Percentiles rank a stretch among this genome's conserved stretches.
Evolutionary conservation across 108 stramenopile species (phyloP).

Genomic region (Heterococcus sp.): DNA sequence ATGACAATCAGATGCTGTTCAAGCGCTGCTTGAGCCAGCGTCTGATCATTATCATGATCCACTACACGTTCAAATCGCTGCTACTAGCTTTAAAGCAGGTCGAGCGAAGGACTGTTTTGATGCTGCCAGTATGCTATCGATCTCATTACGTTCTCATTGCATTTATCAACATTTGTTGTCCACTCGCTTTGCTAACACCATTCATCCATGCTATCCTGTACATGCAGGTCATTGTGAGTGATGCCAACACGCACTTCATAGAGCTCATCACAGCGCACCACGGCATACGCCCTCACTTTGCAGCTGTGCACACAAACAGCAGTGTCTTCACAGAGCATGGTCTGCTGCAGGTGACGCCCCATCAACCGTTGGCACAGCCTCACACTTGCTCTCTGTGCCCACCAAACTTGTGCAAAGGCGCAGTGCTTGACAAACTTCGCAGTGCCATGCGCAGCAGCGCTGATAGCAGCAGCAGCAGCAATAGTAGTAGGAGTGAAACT

Average conservation of each 20-base stretch:
- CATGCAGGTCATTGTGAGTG: constrained; percentile 13
- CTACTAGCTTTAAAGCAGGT: neutral
- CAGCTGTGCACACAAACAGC: constrained; percentile 21
- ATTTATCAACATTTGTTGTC: too few species aligned
- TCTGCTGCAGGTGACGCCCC: constrained; percentile 10
- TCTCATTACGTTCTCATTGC: too few species aligned
- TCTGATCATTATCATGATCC: too few species aligned
- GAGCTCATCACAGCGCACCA: constrained; percentile 19
- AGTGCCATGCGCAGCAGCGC: too few species aligned
- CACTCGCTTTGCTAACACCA: neutral
- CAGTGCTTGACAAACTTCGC: neutral
- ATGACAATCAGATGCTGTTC: neutral
- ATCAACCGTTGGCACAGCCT: neutral
- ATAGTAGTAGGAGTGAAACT: too few species aligned
- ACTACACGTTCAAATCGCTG: too few species aligned
- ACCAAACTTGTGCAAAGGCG: constrained; percentile 45
- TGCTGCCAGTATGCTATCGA: neutral
- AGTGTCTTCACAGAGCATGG: constrained; percentile 24
- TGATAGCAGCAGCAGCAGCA: too few species aligned
- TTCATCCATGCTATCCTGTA: neutral
- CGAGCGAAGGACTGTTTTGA: neutral
- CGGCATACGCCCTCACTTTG: constrained; percentile 16
- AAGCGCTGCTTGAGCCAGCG: neutral
- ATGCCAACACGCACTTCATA: constrained; percentile 37
- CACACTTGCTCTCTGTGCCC: constrained; percentile 31